Conservation (phyloP, 306 rosid genomes). For the Acacia confusa region DNA sequence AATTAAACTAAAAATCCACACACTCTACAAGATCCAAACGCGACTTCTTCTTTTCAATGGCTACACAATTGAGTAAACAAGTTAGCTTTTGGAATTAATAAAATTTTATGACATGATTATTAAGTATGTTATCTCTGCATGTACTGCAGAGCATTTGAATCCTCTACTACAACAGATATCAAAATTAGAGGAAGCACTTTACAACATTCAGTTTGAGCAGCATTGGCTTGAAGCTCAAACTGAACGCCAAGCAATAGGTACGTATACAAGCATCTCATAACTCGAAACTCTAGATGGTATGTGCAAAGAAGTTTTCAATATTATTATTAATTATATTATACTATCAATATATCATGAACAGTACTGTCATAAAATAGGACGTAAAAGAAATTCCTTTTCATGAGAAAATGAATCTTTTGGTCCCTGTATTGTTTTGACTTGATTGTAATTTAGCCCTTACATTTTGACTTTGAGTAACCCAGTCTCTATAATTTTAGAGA, state of each 20-base stretch:
- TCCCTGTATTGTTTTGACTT: no score
- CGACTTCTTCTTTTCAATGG: not conserved
- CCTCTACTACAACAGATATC: conserved; percentile 60
- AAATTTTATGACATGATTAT: not conserved
- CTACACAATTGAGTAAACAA: not conserved
- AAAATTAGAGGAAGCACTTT: conserved; percentile 76
- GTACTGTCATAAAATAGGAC: no score
- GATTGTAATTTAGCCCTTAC: no score
- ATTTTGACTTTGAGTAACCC: no score
- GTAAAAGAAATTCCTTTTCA: no score
- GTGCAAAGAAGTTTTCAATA: no score
- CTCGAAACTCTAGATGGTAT: not conserved
- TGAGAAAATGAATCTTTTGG: no score
- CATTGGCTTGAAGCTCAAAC: conserved; percentile 92
- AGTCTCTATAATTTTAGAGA: no score
- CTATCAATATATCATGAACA: no score
- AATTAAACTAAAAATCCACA: no score
- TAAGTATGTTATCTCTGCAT: conserved; percentile 10
- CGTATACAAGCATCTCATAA: not conserved
- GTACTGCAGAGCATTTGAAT: conserved; percentile 57
- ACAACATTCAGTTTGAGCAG: conserved; percentile 77
- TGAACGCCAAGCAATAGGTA: conserved; percentile 71
- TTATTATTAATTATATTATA: no score
- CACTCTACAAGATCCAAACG: no score
- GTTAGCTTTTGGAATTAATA: not conserved